phyloP scores from a whole-genome alignment of 2,329 filamentous ascomycete genomes.

The Ascochyta fabae region DNA sequence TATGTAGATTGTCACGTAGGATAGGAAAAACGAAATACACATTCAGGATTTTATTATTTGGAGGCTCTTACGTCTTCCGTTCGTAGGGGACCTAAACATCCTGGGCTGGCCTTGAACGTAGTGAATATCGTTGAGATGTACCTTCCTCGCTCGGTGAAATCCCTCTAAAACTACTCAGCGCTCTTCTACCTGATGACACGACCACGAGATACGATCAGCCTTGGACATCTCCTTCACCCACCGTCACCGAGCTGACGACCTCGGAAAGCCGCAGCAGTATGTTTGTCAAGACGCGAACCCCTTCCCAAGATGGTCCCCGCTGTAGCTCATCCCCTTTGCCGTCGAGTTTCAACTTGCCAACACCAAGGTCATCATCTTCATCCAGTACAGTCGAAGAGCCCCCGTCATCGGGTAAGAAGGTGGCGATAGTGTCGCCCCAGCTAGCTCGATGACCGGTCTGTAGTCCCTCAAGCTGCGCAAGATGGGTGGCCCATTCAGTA shows the following conservation, averaged over 20 bases:
- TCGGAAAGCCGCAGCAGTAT: conserved; percentile 38
- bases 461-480: conserved; percentile 36
- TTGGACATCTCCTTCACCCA: neutral
- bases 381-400: conserved; percentile 10
- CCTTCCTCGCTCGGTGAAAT: neutral
- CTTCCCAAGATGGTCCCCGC: conserved; percentile 18
- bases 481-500: conserved; percentile 36
- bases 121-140: too few relatives aligned
- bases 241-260: conserved; percentile 26
- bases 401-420: conserved; percentile 40
- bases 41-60: too few relatives aligned
- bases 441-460: conserved; percentile 27
- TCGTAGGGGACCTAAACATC: too few relatives aligned
- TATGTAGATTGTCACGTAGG: too few relatives aligned
- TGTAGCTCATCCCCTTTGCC: neutral
- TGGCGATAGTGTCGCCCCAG: conserved; percentile 31
- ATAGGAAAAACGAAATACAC: too few relatives aligned
- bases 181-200: neutral
- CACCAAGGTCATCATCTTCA: conserved; percentile 17
- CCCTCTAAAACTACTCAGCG: neutral
- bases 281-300: conserved; percentile 29
- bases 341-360: conserved; percentile 11
- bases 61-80: too few relatives aligned
- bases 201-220: neutral
- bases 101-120: too few relatives aligned